Evolutionary conservation across 345 rosid genomes (phyloP).

Genomic region (Camelina laxa): DNA sequence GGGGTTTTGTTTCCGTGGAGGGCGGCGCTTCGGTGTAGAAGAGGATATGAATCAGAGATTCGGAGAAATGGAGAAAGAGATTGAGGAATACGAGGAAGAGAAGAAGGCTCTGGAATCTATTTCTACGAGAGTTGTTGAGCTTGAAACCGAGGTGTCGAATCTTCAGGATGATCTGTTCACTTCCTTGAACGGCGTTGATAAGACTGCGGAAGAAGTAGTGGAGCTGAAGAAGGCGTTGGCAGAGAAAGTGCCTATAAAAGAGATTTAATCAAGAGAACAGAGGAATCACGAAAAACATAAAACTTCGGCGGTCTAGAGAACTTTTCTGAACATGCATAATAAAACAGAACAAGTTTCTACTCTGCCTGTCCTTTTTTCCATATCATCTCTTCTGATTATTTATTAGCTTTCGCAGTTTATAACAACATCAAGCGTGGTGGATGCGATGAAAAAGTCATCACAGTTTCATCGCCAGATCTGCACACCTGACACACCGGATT

Average conservation of each 20-base stretch:
- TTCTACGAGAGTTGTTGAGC: slow-evolving; percentile 57
- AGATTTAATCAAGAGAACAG: too few relatives aligned
- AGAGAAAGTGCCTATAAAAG: slow-evolving; percentile 56
- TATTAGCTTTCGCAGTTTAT: slow-evolving; percentile 52
- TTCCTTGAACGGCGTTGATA: slow-evolving; percentile 56
- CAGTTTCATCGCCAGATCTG: too few relatives aligned
- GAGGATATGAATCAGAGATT: slow-evolving; percentile 51
- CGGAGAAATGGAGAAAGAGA: slow-evolving; percentile 52
- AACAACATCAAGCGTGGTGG: slow-evolving; percentile 61
- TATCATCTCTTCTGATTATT: slow-evolving; percentile 13
- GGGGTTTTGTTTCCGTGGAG: too few relatives aligned
- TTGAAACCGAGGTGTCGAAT: slow-evolving; percentile 64
- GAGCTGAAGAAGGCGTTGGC: slow-evolving; percentile 51
- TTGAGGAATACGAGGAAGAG: slow-evolving; percentile 59
- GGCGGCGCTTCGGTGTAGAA: slow-evolving; percentile 30
- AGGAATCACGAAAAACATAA: too few relatives aligned
- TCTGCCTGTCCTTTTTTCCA: not conserved
- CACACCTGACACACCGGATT: too few relatives aligned
- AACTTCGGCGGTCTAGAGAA: too few relatives aligned
- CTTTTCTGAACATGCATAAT: too few relatives aligned
- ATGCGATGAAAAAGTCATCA: slow-evolving; percentile 62
- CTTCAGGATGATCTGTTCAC: slow-evolving; percentile 69
- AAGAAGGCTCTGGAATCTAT: slow-evolving; percentile 56
- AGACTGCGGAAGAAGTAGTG: slow-evolving; percentile 50
- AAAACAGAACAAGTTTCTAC: slow-evolving; percentile 8